Percentiles rank a stretch among this genome's conserved stretches.
These are phyloP conservation scores for Pisolithus albus DNA, from an alignment of 768 basidiomycete genomes.

Conservation along the genomic window DNA sequence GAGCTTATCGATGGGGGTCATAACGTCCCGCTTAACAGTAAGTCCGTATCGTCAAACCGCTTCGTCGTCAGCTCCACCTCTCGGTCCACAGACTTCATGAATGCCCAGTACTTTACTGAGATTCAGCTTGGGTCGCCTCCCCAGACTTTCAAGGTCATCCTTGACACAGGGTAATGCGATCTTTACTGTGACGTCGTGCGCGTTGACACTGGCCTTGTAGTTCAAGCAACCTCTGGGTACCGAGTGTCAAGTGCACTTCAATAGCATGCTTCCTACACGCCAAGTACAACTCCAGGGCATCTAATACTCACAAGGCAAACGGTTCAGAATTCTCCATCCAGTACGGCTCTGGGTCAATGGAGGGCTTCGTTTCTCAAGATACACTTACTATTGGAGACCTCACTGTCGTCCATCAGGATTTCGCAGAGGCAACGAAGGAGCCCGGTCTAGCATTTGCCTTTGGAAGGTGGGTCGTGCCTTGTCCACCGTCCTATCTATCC, in stretches of 20 bases:
- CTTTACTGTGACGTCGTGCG: not conserved
- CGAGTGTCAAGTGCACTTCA: conserved; percentile 70
- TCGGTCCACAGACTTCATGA: conserved; percentile 76
- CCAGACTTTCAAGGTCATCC: conserved; percentile 88
- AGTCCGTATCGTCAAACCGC: conserved; percentile 24
- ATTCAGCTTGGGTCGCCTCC: conserved; percentile 80
- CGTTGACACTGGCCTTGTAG: conserved; percentile 30
- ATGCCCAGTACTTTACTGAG: conserved; percentile 94
- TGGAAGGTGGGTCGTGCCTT: conserved; percentile 59
- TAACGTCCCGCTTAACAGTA: conserved; percentile 82
- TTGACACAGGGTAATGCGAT: conserved; percentile 75
- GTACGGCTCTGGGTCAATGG: conserved; percentile 95
- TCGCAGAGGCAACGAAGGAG: conserved; percentile 93
- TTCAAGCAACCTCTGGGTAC: conserved; percentile 93
- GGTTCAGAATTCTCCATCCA: conserved; percentile 84
- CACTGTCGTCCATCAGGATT: conserved; percentile 65
- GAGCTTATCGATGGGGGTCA: conserved; percentile 68
- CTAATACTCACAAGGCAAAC: conserved; percentile 84
- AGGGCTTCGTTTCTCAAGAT: conserved; percentile 91
- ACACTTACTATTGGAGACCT: conserved; percentile 77
- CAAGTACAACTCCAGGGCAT: conserved; percentile 79
- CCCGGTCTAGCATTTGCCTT: conserved; percentile 97
- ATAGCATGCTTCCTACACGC: conserved; percentile 92
- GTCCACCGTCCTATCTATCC: not conserved
- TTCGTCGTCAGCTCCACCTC: conserved; percentile 1